A percentile compares a stretch with the other conserved stretches of the same genome.
Evolutionary conservation across 1,284 basidiomycete genomes (phyloP).

Genomic region (Amylostereum chailletii): DNA sequence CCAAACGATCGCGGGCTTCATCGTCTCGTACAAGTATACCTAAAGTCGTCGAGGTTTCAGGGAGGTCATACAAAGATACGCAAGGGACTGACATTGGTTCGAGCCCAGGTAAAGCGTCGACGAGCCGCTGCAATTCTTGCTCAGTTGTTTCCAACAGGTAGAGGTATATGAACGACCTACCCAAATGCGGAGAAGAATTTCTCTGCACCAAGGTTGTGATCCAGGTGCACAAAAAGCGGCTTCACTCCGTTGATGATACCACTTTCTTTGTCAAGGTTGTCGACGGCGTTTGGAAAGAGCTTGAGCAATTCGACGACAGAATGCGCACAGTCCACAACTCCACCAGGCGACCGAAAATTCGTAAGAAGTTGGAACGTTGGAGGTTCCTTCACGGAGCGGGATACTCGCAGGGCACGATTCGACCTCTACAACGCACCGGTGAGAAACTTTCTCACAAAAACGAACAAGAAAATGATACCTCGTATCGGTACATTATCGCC

Average conservation of each 20-base stretch:
- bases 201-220: background rate
- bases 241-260: background rate
- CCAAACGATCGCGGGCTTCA: background rate
- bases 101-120: background rate
- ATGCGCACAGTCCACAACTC: background rate
- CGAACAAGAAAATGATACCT: conserved; percentile 24
- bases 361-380: background rate
- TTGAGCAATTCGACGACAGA: background rate
- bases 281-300: background rate
- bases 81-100: background rate
- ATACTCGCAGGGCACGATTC: too few species aligned
- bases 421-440: too few species aligned
- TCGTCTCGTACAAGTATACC: background rate
- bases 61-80: too few species aligned
- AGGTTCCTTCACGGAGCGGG: too few species aligned
- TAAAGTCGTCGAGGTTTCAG: background rate
- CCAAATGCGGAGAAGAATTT: background rate
- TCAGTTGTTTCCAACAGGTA: background rate
- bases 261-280: background rate
- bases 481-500: conserved; percentile 42
- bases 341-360: background rate
- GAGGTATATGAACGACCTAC: too few species aligned
- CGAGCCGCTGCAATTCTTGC: background rate
- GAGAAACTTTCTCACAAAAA: too few species aligned
- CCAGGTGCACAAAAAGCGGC: background rate